Evolutionary conservation across 1,139 yeast genomes (phyloP).

Genomic region (Magnusiomyces fungicola): DNA sequence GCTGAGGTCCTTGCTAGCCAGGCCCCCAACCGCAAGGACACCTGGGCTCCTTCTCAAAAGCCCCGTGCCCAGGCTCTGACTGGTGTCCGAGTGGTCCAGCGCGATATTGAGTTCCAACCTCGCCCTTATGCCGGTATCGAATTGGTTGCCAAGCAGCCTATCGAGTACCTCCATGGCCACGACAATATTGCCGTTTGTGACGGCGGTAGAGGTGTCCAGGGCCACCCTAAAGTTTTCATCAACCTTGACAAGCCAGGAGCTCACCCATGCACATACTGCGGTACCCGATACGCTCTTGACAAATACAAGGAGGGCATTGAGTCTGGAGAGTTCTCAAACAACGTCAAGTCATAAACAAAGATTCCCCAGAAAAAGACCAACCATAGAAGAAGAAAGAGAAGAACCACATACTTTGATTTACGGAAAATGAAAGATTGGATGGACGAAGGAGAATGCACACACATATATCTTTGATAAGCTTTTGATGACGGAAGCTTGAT

Average conservation of each 20-base stretch:
- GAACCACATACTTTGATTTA: no score
- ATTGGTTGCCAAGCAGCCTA: constrained; percentile 67
- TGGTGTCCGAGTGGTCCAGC: constrained; percentile 68
- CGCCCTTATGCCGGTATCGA: constrained; percentile 81
- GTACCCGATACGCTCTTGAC: constrained; percentile 21
- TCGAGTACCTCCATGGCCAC: constrained; percentile 47
- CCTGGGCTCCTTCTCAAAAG: constrained; percentile 70
- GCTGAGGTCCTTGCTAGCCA: constrained; percentile 35
- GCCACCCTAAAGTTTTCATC: constrained; percentile 80
- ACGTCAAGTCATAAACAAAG: constrained; percentile 5
- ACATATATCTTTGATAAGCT: no score
- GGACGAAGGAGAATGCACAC: no score
- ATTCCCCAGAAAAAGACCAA: not conserved
- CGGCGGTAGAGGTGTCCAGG: constrained; percentile 72
- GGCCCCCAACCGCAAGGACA: constrained; percentile 64
- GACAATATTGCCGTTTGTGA: constrained; percentile 71
- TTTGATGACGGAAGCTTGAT: no score
- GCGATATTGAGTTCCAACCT: constrained; percentile 61
- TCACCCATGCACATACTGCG: constrained; percentile 69
- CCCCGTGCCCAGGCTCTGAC: constrained; percentile 52
- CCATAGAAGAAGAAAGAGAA: not conserved
- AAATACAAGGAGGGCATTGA: constrained; percentile 20
- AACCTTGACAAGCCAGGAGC: constrained; percentile 71
- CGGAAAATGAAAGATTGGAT: no score
- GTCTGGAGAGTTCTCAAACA: constrained; percentile 16